A percentile compares a stretch with the other conserved stretches of the same genome.
Conservation (phyloP, 345 rosid genomes). For the Eucalyptus pauciflora region DNA sequence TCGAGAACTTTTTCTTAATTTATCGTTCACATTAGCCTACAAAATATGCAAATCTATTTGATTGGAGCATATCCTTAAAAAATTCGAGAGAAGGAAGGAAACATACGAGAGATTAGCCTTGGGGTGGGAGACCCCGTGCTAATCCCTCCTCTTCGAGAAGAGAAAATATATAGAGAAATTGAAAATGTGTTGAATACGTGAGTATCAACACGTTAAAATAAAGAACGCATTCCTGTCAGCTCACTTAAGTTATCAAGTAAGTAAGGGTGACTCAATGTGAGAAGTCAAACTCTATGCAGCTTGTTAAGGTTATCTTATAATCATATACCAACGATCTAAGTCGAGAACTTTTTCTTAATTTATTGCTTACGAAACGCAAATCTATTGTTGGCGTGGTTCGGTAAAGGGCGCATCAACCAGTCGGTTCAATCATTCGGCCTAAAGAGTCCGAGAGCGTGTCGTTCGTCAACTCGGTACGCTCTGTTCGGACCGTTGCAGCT, state of each 20-base stretch:
- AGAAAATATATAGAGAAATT: no score
- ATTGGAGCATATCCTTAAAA: accelerated
- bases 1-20: neutral
- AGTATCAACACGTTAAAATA: no score
- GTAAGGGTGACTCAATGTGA: accelerated
- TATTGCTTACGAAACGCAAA: neutral
- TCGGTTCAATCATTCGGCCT: neutral
- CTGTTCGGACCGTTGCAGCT: neutral
- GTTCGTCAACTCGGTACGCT: neutral
- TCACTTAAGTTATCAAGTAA: accelerated
- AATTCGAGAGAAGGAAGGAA: accelerated
- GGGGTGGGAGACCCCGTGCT: accelerated
- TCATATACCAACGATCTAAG: no score
- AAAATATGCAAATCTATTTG: neutral
- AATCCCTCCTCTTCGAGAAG: accelerated
- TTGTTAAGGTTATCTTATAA: no score
- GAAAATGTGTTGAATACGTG: accelerated
- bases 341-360: neutral
- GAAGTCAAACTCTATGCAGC: no score
- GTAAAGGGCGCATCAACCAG: neutral
- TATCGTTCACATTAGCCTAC: accelerated
- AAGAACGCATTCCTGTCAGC: accelerated
- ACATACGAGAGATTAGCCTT: no score
- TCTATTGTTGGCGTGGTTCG: neutral
- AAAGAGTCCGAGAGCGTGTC: neutral